phyloP scores from a whole-genome alignment of 2,329 filamentous ascomycete genomes.

The Xenosphaeropsis pyriputrescens region DNA sequence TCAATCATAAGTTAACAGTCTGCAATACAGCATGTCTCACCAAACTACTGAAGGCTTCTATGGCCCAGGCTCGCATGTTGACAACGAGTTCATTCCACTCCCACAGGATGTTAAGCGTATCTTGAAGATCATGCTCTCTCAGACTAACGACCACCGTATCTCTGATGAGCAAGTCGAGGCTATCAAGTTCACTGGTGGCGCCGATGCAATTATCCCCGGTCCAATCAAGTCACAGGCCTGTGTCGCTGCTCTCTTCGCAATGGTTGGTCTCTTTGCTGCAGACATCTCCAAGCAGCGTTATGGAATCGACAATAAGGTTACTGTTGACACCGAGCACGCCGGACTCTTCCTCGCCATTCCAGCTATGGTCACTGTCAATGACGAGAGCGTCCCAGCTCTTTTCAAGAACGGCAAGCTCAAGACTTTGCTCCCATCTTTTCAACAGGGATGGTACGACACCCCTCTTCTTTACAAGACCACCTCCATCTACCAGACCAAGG shows the following conservation, averaged over 20 bases:
- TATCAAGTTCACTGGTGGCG: conserved; percentile 24
- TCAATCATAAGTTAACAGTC: no score
- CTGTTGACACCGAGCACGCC: conserved; percentile 5
- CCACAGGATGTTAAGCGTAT: conserved; percentile 21
- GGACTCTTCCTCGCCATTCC: conserved; percentile 3
- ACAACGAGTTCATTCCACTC: conserved; percentile 21
- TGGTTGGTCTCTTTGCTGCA: conserved; percentile 25
- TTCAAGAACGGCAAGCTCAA: neutral
- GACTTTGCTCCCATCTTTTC: conserved; percentile 1
- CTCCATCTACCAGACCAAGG: conserved; percentile 47
- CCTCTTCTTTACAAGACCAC: conserved; percentile 16
- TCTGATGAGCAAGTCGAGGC: conserved; percentile 16
- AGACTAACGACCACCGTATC: conserved; percentile 23
- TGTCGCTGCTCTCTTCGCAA: conserved; percentile 25
- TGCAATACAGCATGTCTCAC: no score
- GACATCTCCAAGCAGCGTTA: conserved; percentile 19
- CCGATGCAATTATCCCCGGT: conserved; percentile 24
- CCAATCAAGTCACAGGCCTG: conserved; percentile 27
- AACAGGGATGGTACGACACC: conserved; percentile 1
- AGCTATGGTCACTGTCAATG: conserved; percentile 1
- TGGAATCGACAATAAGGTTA: neutral
- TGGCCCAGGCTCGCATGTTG: conserved; percentile 24
- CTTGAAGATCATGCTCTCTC: conserved; percentile 20
- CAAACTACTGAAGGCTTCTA: conserved; percentile 13
- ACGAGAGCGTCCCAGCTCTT: conserved; percentile 1